Evolutionary conservation across 805 yeast genomes (phyloP).

Genomic region (Wickerhamomyces sydowiorum): DNA sequence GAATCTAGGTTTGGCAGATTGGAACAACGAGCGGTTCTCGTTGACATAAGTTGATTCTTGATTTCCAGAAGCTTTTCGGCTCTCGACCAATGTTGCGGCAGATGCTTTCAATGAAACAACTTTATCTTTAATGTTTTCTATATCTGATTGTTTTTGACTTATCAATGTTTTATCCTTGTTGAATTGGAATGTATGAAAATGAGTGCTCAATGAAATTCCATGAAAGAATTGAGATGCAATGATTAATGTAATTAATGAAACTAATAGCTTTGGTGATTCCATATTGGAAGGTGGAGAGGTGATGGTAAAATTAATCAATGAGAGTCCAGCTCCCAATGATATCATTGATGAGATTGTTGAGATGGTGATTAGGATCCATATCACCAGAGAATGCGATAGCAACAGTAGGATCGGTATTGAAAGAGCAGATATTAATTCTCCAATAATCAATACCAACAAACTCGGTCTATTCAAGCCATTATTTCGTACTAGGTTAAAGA

Average conservation of each 20-base stretch:
- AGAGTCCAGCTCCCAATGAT: conserved; percentile 22
- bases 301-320: conserved; percentile 4
- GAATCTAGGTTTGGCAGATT: not conserved
- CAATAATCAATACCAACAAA: conserved; percentile 5
- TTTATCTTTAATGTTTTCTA: not conserved
- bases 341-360: conserved; percentile 4
- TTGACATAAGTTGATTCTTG: not conserved
- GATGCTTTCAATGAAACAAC: conserved; percentile 20
- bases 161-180: not conserved
- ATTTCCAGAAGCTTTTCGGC: not conserved
- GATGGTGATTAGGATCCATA: not conserved
- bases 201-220: conserved; percentile 6
- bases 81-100: conserved; percentile 22
- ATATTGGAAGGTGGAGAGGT: not conserved
- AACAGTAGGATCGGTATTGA: conserved; percentile 6
- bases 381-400: not conserved
- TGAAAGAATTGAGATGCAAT: conserved; percentile 5
- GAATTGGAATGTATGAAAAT: not conserved
- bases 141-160: not conserved
- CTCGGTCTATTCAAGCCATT: not conserved
- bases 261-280: not conserved
- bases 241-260: conserved; percentile 1
- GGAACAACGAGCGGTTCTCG: not conserved
- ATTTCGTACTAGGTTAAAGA: not conserved
- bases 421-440: conserved; percentile 8